Conservation (phyloP, 345 rosid genomes). For the Draba incana region DNA sequence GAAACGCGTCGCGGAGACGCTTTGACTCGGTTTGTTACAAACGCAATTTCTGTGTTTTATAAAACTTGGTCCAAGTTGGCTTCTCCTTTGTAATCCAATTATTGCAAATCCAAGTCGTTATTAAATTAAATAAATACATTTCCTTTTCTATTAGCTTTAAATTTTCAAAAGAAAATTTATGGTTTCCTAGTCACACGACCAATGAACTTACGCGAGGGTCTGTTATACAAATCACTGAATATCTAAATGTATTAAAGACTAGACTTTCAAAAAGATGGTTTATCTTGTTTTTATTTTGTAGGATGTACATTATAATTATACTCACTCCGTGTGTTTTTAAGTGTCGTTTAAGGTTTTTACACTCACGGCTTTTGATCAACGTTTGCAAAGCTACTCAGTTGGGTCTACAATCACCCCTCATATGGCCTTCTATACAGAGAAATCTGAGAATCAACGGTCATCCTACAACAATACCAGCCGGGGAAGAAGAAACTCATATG, state of each 20-base stretch:
- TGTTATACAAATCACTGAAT: not conserved
- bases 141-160: not conserved
- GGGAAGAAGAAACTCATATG: too few relatives aligned
- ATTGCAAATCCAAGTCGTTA: conserved; percentile 9
- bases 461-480: too few relatives aligned
- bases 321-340: too few relatives aligned
- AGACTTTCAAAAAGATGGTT: too few relatives aligned
- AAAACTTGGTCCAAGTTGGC: conserved; percentile 33
- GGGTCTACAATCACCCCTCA: too few relatives aligned
- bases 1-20: conserved; percentile 35
- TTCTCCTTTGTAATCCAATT: conserved; percentile 5
- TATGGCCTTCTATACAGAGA: too few relatives aligned
- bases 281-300: too few relatives aligned
- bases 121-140: not conserved
- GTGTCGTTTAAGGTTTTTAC: too few relatives aligned
- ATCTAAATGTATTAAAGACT: not conserved
- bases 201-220: not conserved
- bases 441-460: too few relatives aligned
- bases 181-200: conserved; percentile 6
- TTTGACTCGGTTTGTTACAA: conserved; percentile 33
- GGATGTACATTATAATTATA: too few relatives aligned
- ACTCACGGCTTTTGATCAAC: too few relatives aligned
- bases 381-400: too few relatives aligned
- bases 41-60: conserved; percentile 26
- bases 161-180: not conserved